A percentile compares a stretch with the other conserved stretches of the same genome.
phyloP scores from a whole-genome alignment of 2,329 filamentous ascomycete genomes.

The Penicillium sp. region DNA sequence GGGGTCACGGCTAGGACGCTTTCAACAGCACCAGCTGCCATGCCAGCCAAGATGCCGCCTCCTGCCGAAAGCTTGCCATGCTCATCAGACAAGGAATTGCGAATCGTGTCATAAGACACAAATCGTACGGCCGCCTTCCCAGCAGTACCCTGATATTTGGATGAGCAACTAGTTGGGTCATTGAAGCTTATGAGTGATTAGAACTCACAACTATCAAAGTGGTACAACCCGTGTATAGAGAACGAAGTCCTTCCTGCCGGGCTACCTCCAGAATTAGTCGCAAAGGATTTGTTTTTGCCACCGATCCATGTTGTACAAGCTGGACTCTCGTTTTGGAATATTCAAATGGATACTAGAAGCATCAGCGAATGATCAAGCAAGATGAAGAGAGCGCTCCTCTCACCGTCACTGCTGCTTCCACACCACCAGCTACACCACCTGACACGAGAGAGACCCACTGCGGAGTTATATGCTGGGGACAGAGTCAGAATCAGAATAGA shows the following conservation, averaged over 20 bases:
- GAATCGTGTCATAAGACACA: constrained; percentile 66
- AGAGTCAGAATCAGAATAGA: background rate
- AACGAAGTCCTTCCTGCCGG: constrained; percentile 57
- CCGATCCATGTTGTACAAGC: constrained; percentile 8
- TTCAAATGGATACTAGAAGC: constrained; percentile 61
- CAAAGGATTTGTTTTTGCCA: constrained; percentile 15
- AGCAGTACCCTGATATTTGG: constrained; percentile 51
- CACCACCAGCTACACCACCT: constrained; percentile 55
- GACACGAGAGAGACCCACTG: constrained; percentile 53
- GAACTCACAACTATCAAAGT: constrained; percentile 53
- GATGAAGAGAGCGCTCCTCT: constrained; percentile 6
- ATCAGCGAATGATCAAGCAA: background rate
- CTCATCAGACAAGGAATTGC: constrained; percentile 54
- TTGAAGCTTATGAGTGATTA: background rate
- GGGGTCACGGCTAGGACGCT: constrained; percentile 68
- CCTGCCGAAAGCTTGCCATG: constrained; percentile 59
- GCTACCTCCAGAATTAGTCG: constrained; percentile 57
- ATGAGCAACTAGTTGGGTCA: background rate
- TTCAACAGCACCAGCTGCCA: constrained; percentile 64
- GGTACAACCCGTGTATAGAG: constrained; percentile 65
- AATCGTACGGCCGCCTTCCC: constrained; percentile 69
- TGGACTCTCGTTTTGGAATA: constrained; percentile 58
- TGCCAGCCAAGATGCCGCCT: constrained; percentile 64
- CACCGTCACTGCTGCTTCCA: constrained; percentile 56
- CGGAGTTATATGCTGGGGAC: constrained; percentile 27